A percentile compares a stretch with the other conserved stretches of the same genome.
These are phyloP conservation scores for Tetraselmis chui DNA, from an alignment of 139 green algal genomes.

Conservation along the genomic window DNA sequence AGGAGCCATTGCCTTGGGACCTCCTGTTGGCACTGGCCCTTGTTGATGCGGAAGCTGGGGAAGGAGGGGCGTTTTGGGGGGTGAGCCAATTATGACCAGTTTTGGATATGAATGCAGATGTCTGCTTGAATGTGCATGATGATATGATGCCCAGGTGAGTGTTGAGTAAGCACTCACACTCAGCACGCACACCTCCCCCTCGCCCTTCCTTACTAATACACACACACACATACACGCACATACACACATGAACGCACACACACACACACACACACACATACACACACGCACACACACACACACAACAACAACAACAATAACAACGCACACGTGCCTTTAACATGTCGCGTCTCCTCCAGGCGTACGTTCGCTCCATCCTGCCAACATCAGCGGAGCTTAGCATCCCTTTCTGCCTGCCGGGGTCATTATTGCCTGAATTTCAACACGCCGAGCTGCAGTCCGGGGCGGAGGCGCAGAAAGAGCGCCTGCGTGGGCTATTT, in stretches of 20 bases:
- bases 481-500: slow-evolving; percentile 33
- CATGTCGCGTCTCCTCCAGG: slow-evolving; percentile 5
- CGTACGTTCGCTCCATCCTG: slow-evolving; percentile 27
- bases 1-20: slow-evolving; percentile 49
- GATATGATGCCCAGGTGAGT: too few relatives aligned
- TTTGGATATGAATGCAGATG: too few relatives aligned
- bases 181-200: slow-evolving; percentile 55
- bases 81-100: too few relatives aligned
- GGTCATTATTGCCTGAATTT: slow-evolving; percentile 38
- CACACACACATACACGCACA: not conserved
- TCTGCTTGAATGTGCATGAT: too few relatives aligned
- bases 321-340: too few relatives aligned
- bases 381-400: slow-evolving; percentile 36
- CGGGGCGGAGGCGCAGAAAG: slow-evolving; percentile 38
- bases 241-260: slow-evolving; percentile 11
- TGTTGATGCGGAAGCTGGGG: slow-evolving; percentile 43
- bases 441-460: slow-evolving; percentile 39
- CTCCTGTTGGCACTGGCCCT: slow-evolving; percentile 52
- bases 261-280: too few relatives aligned
- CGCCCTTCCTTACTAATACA: slow-evolving; percentile 54
- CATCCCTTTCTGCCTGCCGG: slow-evolving; percentile 46
- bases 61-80: slow-evolving; percentile 33
- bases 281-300: too few relatives aligned
- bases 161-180: too few relatives aligned
- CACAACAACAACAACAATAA: too few relatives aligned